Evolutionary conservation across 1,284 basidiomycete genomes (phyloP), one percentile per base, ranked within the genome.

Genomic region (Cronartium ribicola): DNA sequence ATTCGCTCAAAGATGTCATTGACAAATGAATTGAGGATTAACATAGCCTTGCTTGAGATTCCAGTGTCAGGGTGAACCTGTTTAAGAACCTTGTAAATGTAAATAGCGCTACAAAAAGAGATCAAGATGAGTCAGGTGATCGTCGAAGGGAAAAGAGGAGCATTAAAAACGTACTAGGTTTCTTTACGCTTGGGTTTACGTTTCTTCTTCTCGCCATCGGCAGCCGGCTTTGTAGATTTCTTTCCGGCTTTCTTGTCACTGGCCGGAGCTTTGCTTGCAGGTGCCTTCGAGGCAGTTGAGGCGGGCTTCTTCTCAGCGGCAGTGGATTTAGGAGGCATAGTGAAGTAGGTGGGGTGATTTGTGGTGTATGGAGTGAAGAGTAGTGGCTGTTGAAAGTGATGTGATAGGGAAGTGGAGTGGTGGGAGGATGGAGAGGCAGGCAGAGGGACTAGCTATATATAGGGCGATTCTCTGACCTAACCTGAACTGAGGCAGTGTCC

Each of bases 161-260:
- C 20, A 63, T 57, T n/a, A 39, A 72, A 22, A 14, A 59, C 57
- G 20, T 61, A 81, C 82, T 78, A 78, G 83, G 81, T 82, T 85
- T 87, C 83, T 84, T 87, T 87, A 79, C 86, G 67, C 20, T 68
- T 84, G 67, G 83, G 78, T 84, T 86, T 87, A 79, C 83, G 84
- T 78, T 85, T 83, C 84, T 86, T 86, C 83, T 85, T 85, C 84
- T 87, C 87, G 77, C 86, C 85, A 22, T 84, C 84, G 70, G 84
- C 86, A 62, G 85, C 86, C 75, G 85, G 83, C 78, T 84, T 82
- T 63, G 79, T 79, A 69, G 85, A 85, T 80, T 89, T 88, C 83
- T 86, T 86, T 40, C 88, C 85, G 46, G 89, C 91, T 79, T 83
- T 68, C 37, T 51, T 22, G n/a, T 68, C 67, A 14, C 29, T 83